Percentiles rank a stretch among this genome's conserved stretches.
phyloP scores from a whole-genome alignment of 805 yeast genomes.

The Saccharomycopsis microspora region DNA sequence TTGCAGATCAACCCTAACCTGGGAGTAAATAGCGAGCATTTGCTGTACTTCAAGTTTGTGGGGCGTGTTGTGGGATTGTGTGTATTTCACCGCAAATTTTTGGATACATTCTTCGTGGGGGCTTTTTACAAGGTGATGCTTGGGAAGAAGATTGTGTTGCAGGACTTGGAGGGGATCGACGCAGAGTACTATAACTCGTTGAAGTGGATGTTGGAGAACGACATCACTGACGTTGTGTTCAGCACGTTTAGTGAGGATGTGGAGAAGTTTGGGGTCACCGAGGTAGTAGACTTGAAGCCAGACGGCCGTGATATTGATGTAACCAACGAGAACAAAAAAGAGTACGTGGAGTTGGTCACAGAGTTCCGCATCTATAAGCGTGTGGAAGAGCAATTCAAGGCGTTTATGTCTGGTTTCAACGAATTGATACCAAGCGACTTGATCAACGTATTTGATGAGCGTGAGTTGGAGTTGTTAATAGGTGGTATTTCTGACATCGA shows the following conservation, averaged over 20 bases:
- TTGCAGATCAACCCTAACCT: constrained; percentile 96
- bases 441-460: constrained; percentile 93
- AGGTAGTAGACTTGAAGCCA: constrained; percentile 81
- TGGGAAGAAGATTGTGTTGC: constrained; percentile 85
- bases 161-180: constrained; percentile 93
- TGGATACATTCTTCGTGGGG: constrained; percentile 97
- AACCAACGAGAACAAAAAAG: constrained; percentile 88
- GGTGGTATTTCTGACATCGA: constrained; percentile 99
- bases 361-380: constrained; percentile 94
- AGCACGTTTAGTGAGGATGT: constrained; percentile 84
- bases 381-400: constrained; percentile 91
- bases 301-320: constrained; percentile 85
- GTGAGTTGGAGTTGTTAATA: constrained; percentile 90
- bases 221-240: constrained; percentile 80
- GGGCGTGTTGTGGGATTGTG: constrained; percentile 98
- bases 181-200: constrained; percentile 85
- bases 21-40: constrained; percentile 94
- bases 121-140: constrained; percentile 97
- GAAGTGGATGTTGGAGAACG: constrained; percentile 94
- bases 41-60: constrained; percentile 94
- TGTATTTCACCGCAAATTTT: constrained; percentile 94
- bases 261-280: constrained; percentile 90
- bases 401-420: constrained; percentile 94
- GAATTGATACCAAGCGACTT: constrained; percentile 95
- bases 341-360: constrained; percentile 86